These are phyloP conservation scores for Kodamaea anthophila DNA, from an alignment of 1,139 yeast species.

Conservation along the genomic window DNA sequence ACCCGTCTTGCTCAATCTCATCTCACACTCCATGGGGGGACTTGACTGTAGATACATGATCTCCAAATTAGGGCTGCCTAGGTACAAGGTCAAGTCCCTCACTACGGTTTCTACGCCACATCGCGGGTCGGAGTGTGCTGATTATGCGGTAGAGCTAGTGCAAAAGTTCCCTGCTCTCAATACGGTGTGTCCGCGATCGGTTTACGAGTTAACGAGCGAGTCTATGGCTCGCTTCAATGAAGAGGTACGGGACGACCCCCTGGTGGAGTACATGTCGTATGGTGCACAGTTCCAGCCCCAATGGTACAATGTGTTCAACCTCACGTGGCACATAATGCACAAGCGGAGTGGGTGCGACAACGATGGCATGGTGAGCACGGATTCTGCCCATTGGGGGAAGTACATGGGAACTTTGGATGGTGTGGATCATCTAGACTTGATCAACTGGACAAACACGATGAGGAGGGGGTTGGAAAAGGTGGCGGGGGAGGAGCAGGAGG, in stretches of 20 bases:
- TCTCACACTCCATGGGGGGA: slow-evolving; percentile 97
- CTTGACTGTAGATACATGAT: slow-evolving; percentile 75
- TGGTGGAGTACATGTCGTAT: slow-evolving; percentile 71
- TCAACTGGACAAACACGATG: slow-evolving; percentile 70
- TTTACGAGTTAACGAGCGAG: slow-evolving; percentile 56
- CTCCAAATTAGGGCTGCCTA: slow-evolving; percentile 36
- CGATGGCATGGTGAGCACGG: slow-evolving; percentile 82
- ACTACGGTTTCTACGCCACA: slow-evolving; percentile 90
- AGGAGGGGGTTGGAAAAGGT: slow-evolving; percentile 31
- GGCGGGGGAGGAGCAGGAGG: slow-evolving; percentile 31
- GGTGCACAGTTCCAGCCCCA: slow-evolving; percentile 69
- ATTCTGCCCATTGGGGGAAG: slow-evolving; percentile 77
- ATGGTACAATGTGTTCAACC: slow-evolving; percentile 55
- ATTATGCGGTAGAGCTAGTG: slow-evolving; percentile 42
- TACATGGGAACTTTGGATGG: slow-evolving; percentile 71
- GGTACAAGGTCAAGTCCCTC: slow-evolving; percentile 57
- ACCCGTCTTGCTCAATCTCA: slow-evolving; percentile 53
- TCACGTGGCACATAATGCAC: slow-evolving; percentile 55
- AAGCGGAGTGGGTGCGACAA: slow-evolving; percentile 36
- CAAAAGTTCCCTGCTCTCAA: slow-evolving; percentile 12
- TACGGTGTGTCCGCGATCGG: slow-evolving; percentile 35
- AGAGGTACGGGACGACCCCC: slow-evolving; percentile 46
- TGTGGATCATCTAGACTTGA: slow-evolving; percentile 81
- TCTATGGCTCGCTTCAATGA: slow-evolving; percentile 51
- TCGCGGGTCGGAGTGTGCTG: slow-evolving; percentile 81